These are phyloP conservation scores for Zarea fungicola DNA, from an alignment of 2,329 filamentous ascomycete genomes.

Conservation along the genomic window DNA sequence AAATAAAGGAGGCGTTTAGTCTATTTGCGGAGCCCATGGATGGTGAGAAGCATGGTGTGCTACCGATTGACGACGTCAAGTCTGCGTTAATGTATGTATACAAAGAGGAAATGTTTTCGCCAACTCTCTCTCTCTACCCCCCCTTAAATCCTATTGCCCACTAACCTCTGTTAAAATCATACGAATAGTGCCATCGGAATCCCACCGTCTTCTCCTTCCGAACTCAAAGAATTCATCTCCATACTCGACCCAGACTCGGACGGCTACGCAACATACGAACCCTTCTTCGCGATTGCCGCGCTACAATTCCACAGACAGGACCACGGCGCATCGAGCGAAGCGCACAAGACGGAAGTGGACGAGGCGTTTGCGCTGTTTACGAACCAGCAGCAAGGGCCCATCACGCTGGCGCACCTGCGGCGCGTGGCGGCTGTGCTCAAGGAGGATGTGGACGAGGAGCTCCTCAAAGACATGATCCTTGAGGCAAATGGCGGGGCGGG, in stretches of 20 bases:
- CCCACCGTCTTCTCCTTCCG: constrained; percentile 54
- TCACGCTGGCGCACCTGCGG: constrained; percentile 73
- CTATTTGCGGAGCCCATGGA: constrained; percentile 71
- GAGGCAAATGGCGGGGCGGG: constrained; percentile 84
- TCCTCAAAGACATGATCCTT: constrained; percentile 88
- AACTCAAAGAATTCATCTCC: constrained; percentile 71
- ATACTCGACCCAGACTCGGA: constrained; percentile 78
- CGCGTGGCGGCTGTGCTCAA: constrained; percentile 75
- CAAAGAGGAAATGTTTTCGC: too few species aligned
- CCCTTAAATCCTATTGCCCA: too few species aligned
- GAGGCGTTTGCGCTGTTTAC: constrained; percentile 82
- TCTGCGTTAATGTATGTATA: constrained; percentile 65
- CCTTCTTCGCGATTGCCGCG: constrained; percentile 83
- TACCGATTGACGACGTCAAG: constrained; percentile 62
- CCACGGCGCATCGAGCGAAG: constrained; percentile 33
- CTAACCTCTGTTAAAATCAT: not conserved
- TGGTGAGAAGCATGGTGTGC: constrained; percentile 67
- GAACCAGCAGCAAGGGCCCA: constrained; percentile 48
- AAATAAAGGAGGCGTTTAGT: constrained; percentile 85
- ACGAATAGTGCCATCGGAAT: constrained; percentile 71
- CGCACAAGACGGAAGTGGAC: constrained; percentile 63
- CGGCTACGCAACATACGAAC: constrained; percentile 71
- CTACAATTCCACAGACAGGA: constrained; percentile 68
- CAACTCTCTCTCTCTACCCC: not conserved
- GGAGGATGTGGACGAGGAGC: constrained; percentile 76